Evolutionary conservation across 164 flowering plant species (phyloP).

Genomic region (Kalanchoe fedtschenkoi): DNA sequence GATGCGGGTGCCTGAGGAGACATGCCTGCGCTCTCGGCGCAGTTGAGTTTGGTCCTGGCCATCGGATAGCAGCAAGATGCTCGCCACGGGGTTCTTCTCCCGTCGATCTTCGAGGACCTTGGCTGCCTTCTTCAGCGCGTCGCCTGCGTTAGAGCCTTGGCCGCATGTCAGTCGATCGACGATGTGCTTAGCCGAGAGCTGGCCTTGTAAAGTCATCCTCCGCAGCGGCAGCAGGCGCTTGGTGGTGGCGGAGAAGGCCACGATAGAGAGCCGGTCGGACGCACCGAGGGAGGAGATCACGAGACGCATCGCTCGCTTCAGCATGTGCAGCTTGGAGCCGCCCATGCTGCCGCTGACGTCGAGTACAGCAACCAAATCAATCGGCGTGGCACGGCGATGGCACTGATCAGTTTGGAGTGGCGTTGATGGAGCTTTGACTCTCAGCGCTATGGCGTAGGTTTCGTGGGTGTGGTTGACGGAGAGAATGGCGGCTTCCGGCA

Average conservation of each 20-base stretch:
- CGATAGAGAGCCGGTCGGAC: conserved; percentile 50
- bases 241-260: conserved; percentile 47
- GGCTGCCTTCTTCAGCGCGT: conserved; percentile 67
- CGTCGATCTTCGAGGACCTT: conserved; percentile 82
- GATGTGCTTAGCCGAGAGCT: conserved; percentile 52
- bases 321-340: conserved; percentile 47
- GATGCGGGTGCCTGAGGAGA: conserved; percentile 59
- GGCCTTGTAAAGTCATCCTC: conserved; percentile 77
- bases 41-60: conserved; percentile 47
- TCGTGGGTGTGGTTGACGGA: conserved; percentile 40
- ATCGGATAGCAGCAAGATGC: conserved; percentile 75
- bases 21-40: too few species aligned
- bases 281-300: conserved; percentile 56
- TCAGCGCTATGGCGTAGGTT: conserved; percentile 58
- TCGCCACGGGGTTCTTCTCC: conserved; percentile 79
- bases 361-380: conserved; percentile 56
- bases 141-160: conserved; percentile 50
- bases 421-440: conserved; percentile 61
- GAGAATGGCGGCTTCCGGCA: conserved; percentile 58
- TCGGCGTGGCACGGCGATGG: conserved; percentile 47
- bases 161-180: conserved; percentile 55
- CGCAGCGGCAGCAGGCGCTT: conserved; percentile 55
- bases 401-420: conserved; percentile 16
- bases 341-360: conserved; percentile 48
- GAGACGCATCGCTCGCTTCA: conserved; percentile 50